A percentile compares a stretch with the other conserved stretches of the same genome.
Conservation (phyloP, 495 filamentous ascomycete species). For the Elasticomyces elasticus region DNA sequence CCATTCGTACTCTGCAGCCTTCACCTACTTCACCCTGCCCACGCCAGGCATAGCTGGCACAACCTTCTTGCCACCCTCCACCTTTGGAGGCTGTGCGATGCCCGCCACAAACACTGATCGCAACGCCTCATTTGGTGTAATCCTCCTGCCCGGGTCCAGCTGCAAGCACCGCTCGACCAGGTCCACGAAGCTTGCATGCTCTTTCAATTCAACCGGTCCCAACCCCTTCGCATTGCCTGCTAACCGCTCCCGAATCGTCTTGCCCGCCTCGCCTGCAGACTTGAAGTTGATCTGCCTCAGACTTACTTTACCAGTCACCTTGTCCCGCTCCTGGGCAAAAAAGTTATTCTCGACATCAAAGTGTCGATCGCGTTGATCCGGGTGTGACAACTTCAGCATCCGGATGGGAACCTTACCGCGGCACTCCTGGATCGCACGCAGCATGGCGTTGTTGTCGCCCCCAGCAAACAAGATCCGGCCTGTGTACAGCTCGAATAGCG, state of each 20-base stretch:
- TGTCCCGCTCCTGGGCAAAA: constrained; percentile 74
- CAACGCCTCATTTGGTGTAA: constrained; percentile 75
- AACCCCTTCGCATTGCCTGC: constrained; percentile 63
- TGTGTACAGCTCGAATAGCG: constrained; percentile 91
- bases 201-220: constrained; percentile 63
- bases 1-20: no score
- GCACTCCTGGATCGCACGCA: constrained; percentile 89
- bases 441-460: constrained; percentile 95
- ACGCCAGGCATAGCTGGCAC: no score
- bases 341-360: constrained; percentile 82
- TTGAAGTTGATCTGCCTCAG: constrained; percentile 48
- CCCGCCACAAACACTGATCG: constrained; percentile 72
- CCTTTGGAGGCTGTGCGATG: no score
- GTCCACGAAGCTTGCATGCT: constrained; percentile 72
- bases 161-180: constrained; percentile 77
- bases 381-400: constrained; percentile 66
- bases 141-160: constrained; percentile 87
- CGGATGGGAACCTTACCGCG: constrained; percentile 86
- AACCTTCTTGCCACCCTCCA: no score
- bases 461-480: constrained; percentile 95
- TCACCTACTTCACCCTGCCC: no score
- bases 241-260: constrained; percentile 70
- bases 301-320: constrained; percentile 62
- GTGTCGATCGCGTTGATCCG: constrained; percentile 51
- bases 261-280: constrained; percentile 37